phyloP scores from a whole-genome alignment of 495 filamentous ascomycete species.

The Friedmanniomyces simplex region DNA sequence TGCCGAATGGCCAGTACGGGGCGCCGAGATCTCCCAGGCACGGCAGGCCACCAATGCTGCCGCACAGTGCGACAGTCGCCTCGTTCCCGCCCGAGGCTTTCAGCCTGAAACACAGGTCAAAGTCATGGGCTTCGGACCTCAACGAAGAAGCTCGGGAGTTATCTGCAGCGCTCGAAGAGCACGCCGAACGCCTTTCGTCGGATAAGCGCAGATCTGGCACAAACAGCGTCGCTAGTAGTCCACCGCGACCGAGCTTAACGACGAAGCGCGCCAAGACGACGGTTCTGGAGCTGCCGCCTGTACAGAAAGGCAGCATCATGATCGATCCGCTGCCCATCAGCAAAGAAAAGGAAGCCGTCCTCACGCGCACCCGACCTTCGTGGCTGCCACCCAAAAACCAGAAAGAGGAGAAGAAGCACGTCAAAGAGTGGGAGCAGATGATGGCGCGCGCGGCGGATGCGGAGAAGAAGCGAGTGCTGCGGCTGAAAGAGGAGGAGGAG shows the following conservation, averaged over 20 bases:
- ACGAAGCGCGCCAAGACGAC: constrained; percentile 39
- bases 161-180: constrained; percentile 78
- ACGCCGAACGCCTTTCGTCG: constrained; percentile 48
- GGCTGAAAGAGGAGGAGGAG: constrained; percentile 40
- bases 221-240: constrained; percentile 25
- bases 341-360: constrained; percentile 89
- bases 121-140: constrained; percentile 77
- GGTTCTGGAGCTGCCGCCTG: constrained; percentile 62
- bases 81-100: neutral
- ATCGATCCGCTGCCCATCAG: constrained; percentile 92
- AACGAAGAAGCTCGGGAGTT: constrained; percentile 78
- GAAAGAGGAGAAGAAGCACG: constrained; percentile 80
- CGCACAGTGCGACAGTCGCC: constrained; percentile 12
- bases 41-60: constrained; percentile 9
- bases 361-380: constrained; percentile 81
- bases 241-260: constrained; percentile 34
- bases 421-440: constrained; percentile 90
- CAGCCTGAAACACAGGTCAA: constrained; percentile 43
- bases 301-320: constrained; percentile 82
- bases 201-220: constrained; percentile 10
- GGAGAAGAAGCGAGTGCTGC: constrained; percentile 39
- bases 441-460: constrained; percentile 72
- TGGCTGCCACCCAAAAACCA: constrained; percentile 94
- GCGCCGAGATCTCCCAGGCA: constrained; percentile 14
- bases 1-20: constrained; percentile 19